Evolutionary conservation across 2,329 filamentous ascomycete species (phyloP).

Genomic region (Ciborinia camelliae): DNA sequence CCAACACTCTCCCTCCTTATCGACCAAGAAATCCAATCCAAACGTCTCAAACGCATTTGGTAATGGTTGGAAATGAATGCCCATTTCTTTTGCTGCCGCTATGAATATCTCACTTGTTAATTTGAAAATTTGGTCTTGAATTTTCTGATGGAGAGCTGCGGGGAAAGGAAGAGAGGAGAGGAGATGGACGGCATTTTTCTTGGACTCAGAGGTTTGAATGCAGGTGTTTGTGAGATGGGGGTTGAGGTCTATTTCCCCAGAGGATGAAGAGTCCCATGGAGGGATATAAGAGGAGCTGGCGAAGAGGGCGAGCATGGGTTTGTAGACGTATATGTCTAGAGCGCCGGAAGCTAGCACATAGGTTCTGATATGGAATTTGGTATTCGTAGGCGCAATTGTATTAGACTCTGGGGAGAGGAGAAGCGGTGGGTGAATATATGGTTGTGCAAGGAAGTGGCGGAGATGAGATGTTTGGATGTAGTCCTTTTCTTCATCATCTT

Average conservation of each 20-base stretch:
- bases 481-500: conserved; percentile 44
- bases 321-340: conserved; percentile 81
- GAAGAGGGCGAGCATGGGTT: conserved; percentile 89
- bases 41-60: conserved; percentile 89
- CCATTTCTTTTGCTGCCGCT: conserved; percentile 78
- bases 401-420: conserved; percentile 47
- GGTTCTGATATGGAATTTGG: conserved; percentile 92
- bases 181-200: conserved; percentile 63
- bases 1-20: conserved; percentile 57
- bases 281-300: conserved; percentile 69
- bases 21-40: conserved; percentile 86
- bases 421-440: conserved; percentile 87
- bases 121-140: conserved; percentile 71
- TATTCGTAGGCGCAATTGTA: conserved; percentile 45
- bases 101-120: conserved; percentile 79
- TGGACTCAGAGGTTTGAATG: conserved; percentile 59
- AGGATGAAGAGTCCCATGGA: conserved; percentile 48
- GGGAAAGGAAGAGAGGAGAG: conserved; percentile 65
- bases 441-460: conserved; percentile 92
- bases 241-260: conserved; percentile 50
- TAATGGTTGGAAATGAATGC: conserved; percentile 86
- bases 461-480: conserved; percentile 83
- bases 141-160: conserved; percentile 44
- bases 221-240: conserved; percentile 94
- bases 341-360: conserved; percentile 82